These are phyloP conservation scores for Capsicum baccatum DNA, from an alignment of 257 asterid genomes.

Conservation along the genomic window DNA sequence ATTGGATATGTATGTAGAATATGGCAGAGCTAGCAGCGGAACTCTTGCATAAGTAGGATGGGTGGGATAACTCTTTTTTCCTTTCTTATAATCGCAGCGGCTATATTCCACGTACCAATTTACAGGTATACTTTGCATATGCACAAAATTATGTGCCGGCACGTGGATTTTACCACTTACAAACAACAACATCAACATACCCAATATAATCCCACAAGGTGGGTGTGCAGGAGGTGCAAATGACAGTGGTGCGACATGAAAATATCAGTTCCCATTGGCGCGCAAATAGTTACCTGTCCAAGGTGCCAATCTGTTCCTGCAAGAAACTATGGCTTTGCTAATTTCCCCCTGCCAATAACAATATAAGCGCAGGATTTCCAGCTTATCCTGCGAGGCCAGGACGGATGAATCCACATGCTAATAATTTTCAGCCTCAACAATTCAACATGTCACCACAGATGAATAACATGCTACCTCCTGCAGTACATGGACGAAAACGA, in stretches of 20 bases:
- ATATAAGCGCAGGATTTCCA: slow-evolving; percentile 33
- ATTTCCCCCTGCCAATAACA: not conserved
- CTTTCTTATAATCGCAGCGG: not conserved
- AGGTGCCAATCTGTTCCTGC: slow-evolving; percentile 39
- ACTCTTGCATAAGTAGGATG: not conserved
- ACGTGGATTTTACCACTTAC: not conserved
- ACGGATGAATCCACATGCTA: not conserved
- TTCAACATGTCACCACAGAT: not conserved
- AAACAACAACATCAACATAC: too few species aligned
- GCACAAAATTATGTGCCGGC: not conserved
- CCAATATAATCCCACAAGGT: too few species aligned
- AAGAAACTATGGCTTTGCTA: slow-evolving; percentile 26
- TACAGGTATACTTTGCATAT: not conserved
- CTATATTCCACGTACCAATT: not conserved
- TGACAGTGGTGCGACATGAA: slow-evolving; percentile 59
- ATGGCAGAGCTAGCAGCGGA: not conserved
- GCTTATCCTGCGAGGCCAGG: not conserved
- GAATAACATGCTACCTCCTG: too few species aligned
- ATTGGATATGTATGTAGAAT: not conserved
- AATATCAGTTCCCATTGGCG: slow-evolving; percentile 43
- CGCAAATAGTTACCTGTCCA: slow-evolving; percentile 51
- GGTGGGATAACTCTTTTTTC: not conserved
- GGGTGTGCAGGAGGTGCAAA: slow-evolving; percentile 38
- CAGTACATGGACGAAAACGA: too few species aligned
- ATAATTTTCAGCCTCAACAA: slow-evolving; percentile 31